Percentiles rank a stretch among this genome's conserved stretches.
phyloP scores from a whole-genome alignment of 2,329 filamentous ascomycete genomes.

The Coniochaeta sp. region DNA sequence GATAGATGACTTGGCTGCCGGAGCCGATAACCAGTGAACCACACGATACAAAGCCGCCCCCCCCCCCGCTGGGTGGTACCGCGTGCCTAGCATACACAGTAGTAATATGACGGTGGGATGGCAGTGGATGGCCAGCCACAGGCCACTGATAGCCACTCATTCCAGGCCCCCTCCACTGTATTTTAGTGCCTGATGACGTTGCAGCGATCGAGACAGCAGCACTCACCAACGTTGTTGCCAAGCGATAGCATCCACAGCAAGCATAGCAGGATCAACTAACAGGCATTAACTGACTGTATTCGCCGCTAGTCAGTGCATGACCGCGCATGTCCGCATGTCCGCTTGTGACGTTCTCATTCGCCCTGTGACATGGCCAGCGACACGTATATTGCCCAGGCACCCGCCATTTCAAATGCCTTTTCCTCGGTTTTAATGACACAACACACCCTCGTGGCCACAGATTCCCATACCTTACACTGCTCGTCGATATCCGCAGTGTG shows the following conservation, averaged over 20 bases:
- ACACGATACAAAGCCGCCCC: neutral
- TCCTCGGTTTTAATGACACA: too few species aligned
- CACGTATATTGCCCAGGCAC: too few species aligned
- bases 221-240: too few species aligned
- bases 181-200: neutral
- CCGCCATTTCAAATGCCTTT: too few species aligned
- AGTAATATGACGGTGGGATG: conserved; percentile 6
- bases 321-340: neutral
- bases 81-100: too few species aligned
- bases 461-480: too few species aligned
- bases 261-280: neutral
- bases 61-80: conserved; percentile 3
- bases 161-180: neutral
- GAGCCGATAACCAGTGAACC: too few species aligned
- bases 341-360: conserved; percentile 1
- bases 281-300: neutral
- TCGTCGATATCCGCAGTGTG: too few species aligned
- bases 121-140: too few species aligned
- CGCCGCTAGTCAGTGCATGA: neutral
- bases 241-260: too few species aligned
- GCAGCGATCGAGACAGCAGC: neutral
- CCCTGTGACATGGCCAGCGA: neutral
- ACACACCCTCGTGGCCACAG: too few species aligned
- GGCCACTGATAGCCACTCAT: too few species aligned
- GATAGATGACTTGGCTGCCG: neutral